A percentile compares a stretch with the other conserved stretches of the same genome.
Conservation (phyloP, 306 rosid genomes). For the Quercus aquifolioides region DNA sequence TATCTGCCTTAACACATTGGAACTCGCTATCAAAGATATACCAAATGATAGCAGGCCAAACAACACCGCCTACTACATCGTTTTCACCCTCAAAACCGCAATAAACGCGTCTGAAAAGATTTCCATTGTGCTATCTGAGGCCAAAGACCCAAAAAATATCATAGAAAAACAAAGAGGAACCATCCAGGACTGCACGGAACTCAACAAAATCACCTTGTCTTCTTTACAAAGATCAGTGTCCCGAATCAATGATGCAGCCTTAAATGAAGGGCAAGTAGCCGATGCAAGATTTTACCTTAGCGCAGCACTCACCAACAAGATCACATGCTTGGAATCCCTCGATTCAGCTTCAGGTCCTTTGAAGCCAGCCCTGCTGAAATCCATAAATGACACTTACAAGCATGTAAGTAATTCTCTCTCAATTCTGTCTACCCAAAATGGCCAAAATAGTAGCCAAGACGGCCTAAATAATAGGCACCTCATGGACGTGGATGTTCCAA, state of each 20-base stretch:
- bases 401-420: slow-evolving; percentile 72
- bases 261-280: too few relatives aligned
- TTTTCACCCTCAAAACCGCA: slow-evolving; percentile 53
- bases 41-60: slow-evolving; percentile 55
- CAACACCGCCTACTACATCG: slow-evolving; percentile 43
- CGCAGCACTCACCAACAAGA: too few relatives aligned
- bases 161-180: slow-evolving; percentile 73
- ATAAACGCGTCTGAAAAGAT: slow-evolving; percentile 58
- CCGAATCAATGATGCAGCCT: too few relatives aligned
- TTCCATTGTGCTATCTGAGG: slow-evolving; percentile 39
- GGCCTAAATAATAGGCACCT: slow-evolving; percentile 42
- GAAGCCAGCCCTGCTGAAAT: slow-evolving; percentile 46
- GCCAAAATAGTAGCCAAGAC: slow-evolving; percentile 28
- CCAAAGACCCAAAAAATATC: slow-evolving; percentile 27
- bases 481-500: slow-evolving; percentile 9
- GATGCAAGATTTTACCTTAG: too few relatives aligned
- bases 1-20: slow-evolving; percentile 47
- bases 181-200: slow-evolving; percentile 65
- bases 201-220: slow-evolving; percentile 57
- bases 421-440: slow-evolving; percentile 32
- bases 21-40: slow-evolving; percentile 37
- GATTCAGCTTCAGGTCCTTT: slow-evolving; percentile 64
- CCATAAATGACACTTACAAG: slow-evolving; percentile 46
- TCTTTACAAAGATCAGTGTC: slow-evolving; percentile 5
- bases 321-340: slow-evolving; percentile 78